A percentile compares a stretch with the other conserved stretches of the same genome.
These are phyloP conservation scores for Metschnikowia amazonensis DNA, from an alignment of 805 yeast genomes.

Conservation along the genomic window DNA sequence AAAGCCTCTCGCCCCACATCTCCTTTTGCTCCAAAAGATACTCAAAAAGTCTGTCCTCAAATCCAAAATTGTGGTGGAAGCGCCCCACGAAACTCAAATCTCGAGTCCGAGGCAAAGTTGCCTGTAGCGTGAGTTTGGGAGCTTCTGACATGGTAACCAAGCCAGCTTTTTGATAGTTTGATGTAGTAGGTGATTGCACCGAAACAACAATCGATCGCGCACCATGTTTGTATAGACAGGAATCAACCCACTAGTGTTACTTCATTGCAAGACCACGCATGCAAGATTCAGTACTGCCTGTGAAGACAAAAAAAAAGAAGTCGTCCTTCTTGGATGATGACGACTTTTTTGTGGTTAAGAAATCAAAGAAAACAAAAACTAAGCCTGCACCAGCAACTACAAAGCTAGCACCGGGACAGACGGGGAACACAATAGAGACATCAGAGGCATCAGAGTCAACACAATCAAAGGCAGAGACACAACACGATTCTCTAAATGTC, in stretches of 20 bases:
- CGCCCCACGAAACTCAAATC: constrained; percentile 23
- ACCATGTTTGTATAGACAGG: not conserved
- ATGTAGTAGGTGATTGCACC: not conserved
- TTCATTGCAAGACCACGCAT: not conserved
- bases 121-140: constrained; percentile 13
- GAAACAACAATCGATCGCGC: not conserved
- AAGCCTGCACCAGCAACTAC: not conserved
- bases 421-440: not conserved
- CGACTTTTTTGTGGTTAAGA: constrained; percentile 29
- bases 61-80: constrained; percentile 45
- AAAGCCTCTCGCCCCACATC: constrained; percentile 47
- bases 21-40: constrained; percentile 43
- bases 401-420: not conserved
- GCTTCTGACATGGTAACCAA: constrained; percentile 11
- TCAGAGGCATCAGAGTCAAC: not conserved
- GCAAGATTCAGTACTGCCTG: constrained; percentile 4
- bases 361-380: constrained; percentile 13
- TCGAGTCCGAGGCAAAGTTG: constrained; percentile 15
- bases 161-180: not conserved
- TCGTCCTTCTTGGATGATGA: constrained; percentile 20
- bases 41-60: constrained; percentile 41
- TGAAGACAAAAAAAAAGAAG: constrained; percentile 12
- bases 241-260: not conserved
- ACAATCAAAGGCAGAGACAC: not conserved
- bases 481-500: too few relatives aligned